Percentiles rank a stretch among this genome's conserved stretches.
These are phyloP conservation scores for Prorocentrum cordatum DNA, from an alignment of 169 alveolate genomes.

Conservation along the genomic window DNA sequence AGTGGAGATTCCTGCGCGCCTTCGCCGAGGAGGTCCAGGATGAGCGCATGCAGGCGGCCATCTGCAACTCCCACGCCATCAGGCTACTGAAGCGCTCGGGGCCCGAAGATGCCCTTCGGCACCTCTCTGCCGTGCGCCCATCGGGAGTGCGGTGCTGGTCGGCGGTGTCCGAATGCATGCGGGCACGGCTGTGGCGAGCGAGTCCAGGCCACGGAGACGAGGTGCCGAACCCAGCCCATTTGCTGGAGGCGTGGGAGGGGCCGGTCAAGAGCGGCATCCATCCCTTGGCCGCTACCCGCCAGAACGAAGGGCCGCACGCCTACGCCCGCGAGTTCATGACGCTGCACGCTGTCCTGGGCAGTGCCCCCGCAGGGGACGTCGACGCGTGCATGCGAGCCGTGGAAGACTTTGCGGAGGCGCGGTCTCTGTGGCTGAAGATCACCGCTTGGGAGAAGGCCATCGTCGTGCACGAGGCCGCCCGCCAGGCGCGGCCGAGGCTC, in stretches of 20 bases:
- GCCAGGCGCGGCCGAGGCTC: not conserved
- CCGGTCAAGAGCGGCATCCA: conserved; percentile 61
- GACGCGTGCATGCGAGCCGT: conserved; percentile 49
- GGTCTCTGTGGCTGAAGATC: conserved; percentile 54
- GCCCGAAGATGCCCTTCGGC: not conserved
- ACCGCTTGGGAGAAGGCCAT: conserved; percentile 64
- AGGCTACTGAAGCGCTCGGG: conserved; percentile 20
- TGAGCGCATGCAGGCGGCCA: conserved; percentile 50
- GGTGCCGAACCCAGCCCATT: too few relatives aligned
- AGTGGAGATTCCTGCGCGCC: too few relatives aligned
- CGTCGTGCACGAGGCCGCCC: conserved; percentile 25
- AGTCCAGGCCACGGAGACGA: too few relatives aligned
- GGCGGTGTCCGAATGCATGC: too few relatives aligned
- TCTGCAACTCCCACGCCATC: conserved; percentile 26
- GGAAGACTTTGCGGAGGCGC: conserved; percentile 38
- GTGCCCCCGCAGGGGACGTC: conserved; percentile 23
- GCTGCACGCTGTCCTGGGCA: conserved; percentile 38
- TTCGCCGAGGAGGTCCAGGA: conserved; percentile 14
- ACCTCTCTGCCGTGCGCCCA: too few relatives aligned
- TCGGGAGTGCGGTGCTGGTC: too few relatives aligned
- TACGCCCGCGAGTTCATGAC: conserved; percentile 64
- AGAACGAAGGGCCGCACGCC: conserved; percentile 54
- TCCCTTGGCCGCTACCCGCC: conserved; percentile 56
- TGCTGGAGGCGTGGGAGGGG: conserved; percentile 42
- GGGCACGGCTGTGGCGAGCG: too few relatives aligned